Conservation (phyloP, 441 rosid genomes). For the Oxalis stricta region DNA sequence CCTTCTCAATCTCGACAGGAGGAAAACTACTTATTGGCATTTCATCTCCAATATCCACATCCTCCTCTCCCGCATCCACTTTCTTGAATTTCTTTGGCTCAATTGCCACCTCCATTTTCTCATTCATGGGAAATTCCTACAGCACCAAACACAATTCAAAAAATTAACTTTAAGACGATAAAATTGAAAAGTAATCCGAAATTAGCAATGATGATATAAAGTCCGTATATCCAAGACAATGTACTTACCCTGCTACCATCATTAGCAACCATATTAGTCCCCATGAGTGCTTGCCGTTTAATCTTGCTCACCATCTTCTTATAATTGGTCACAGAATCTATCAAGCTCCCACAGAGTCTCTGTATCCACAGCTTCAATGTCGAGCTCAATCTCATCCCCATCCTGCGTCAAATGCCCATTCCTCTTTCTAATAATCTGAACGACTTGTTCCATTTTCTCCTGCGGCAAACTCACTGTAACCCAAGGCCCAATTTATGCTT, state of each 20-base stretch:
- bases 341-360: slow-evolving; percentile 98
- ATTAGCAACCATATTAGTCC: slow-evolving; percentile 23
- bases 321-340: slow-evolving; percentile 73
- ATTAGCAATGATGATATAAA: neutral
- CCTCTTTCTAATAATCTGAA: slow-evolving; percentile 75
- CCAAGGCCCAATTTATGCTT: slow-evolving; percentile 75
- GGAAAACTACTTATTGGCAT: slow-evolving; percentile 73
- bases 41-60: slow-evolving; percentile 93
- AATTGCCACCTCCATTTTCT: slow-evolving; percentile 30
- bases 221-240: neutral
- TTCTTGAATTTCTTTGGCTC: slow-evolving; percentile 71
- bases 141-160: neutral
- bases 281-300: slow-evolving; percentile 68
- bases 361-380: slow-evolving; percentile 76
- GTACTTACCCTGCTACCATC: slow-evolving; percentile 26
- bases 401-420: slow-evolving; percentile 69
- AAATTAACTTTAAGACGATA: neutral
- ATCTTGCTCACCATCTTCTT: slow-evolving; percentile 88
- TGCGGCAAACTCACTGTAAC: slow-evolving; percentile 80
- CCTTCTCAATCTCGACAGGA: slow-evolving; percentile 89
- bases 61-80: slow-evolving; percentile 79
- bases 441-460: slow-evolving; percentile 88
- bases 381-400: slow-evolving; percentile 93
- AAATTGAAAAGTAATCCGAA: neutral
- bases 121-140: slow-evolving; percentile 22